Evolutionary conservation across 2,329 filamentous ascomycete species (phyloP).

Genomic region (Ascochyta rabiei): DNA sequence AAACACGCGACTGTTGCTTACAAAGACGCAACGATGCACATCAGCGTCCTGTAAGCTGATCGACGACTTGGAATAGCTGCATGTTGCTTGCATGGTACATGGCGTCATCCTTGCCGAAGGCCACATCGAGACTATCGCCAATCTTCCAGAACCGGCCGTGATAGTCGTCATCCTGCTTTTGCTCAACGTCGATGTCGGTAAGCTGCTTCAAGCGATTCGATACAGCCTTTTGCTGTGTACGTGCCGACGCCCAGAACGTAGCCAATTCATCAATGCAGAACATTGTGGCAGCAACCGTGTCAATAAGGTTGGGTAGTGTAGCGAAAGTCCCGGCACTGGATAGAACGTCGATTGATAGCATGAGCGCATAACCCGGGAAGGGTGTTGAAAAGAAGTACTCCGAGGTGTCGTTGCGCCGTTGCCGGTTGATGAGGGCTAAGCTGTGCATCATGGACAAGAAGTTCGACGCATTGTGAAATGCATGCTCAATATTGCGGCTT

Average conservation of each 20-base stretch:
- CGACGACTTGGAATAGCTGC: constrained; percentile 38
- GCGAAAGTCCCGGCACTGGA: constrained; percentile 60
- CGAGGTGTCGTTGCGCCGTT: constrained; percentile 34
- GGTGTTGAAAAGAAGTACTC: constrained; percentile 58
- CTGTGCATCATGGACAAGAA: constrained; percentile 45
- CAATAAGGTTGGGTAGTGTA: constrained; percentile 58
- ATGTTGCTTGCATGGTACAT: constrained; percentile 48
- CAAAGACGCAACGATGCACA: neutral
- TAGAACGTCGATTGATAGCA: constrained; percentile 70
- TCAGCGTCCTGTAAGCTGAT: constrained; percentile 27
- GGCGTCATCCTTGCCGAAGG: constrained; percentile 52
- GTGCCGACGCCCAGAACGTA: constrained; percentile 65
- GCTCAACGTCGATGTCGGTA: constrained; percentile 47
- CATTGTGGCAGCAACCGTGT: constrained; percentile 60
- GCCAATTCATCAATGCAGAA: constrained; percentile 63
- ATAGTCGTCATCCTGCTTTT: constrained; percentile 38
- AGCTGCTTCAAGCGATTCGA: constrained; percentile 55
- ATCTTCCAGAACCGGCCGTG: constrained; percentile 46
- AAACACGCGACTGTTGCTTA: neutral
- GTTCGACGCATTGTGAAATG: constrained; percentile 36
- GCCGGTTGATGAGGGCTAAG: constrained; percentile 33
- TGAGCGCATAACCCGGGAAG: constrained; percentile 66
- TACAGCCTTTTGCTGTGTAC: constrained; percentile 58
- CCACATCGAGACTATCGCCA: constrained; percentile 49
- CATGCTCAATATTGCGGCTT: constrained; percentile 39